Conservation (phyloP, 495 filamentous ascomycete species). For the Xylaria telfairii region DNA sequence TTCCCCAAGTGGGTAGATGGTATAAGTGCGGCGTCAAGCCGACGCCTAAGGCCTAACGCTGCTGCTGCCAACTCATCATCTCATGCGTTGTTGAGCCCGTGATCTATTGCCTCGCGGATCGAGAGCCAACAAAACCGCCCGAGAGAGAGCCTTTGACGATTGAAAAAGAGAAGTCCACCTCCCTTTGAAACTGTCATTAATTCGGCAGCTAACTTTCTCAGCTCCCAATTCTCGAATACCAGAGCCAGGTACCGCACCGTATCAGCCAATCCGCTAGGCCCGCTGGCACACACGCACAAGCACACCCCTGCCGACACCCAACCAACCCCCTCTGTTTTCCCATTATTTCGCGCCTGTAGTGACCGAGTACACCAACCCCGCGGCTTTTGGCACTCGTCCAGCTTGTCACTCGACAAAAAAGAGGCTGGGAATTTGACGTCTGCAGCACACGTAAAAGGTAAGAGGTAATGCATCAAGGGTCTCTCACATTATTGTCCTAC, state of each 20-base stretch:
- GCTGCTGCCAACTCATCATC: slow-evolving; percentile 28
- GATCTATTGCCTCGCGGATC: slow-evolving; percentile 11
- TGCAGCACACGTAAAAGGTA: slow-evolving; percentile 33
- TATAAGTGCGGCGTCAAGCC: slow-evolving; percentile 16
- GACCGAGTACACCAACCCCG: slow-evolving; percentile 40
- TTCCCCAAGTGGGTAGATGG: slow-evolving; percentile 10
- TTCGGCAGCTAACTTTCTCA: slow-evolving; percentile 13
- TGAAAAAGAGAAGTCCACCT: slow-evolving; percentile 25
- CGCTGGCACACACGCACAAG: too few relatives aligned
- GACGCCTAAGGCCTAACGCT: not conserved
- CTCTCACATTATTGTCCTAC: slow-evolving; percentile 31
- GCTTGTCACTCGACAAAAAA: slow-evolving; percentile 32
- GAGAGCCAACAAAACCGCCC: slow-evolving; percentile 20
- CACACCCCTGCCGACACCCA: slow-evolving; percentile 35
- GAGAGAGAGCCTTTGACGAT: slow-evolving; percentile 12
- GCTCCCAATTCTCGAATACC: slow-evolving; percentile 18
- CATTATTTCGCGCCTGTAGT: slow-evolving; percentile 23
- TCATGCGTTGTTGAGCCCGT: slow-evolving; percentile 19
- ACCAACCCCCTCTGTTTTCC: slow-evolving; percentile 41
- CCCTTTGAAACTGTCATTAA: slow-evolving; percentile 15
- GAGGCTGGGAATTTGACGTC: slow-evolving; percentile 36
- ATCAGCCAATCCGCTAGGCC: slow-evolving; percentile 19
- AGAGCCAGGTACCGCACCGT: slow-evolving; percentile 9
- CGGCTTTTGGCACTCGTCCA: slow-evolving; percentile 33
- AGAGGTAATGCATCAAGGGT: slow-evolving; percentile 40